phyloP scores from a whole-genome alignment of 1,284 basidiomycete species.

The Entoloma clypeatum region DNA sequence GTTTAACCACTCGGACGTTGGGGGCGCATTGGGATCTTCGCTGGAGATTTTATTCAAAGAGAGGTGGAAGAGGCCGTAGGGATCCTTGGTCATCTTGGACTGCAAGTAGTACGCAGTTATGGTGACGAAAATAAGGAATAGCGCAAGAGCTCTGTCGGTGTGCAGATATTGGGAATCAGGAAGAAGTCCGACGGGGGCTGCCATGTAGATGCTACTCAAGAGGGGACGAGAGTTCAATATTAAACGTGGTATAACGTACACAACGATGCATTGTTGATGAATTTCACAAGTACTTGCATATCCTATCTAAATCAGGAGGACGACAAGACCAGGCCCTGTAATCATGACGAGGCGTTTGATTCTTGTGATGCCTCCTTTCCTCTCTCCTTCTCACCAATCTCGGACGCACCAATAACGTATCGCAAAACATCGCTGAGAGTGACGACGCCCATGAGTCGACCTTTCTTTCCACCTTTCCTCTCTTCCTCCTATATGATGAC shows the following conservation, averaged over 20 bases:
- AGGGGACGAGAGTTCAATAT: neutral
- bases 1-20: conserved; percentile 64
- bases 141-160: neutral
- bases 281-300: too few species aligned
- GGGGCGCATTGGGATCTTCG: conserved; percentile 29
- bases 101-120: conserved; percentile 3
- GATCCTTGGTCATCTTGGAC: conserved; percentile 30
- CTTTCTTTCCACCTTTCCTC: conserved; percentile 73
- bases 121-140: conserved; percentile 4
- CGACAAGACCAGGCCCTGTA: too few species aligned
- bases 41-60: conserved; percentile 40
- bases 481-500: conserved; percentile 60
- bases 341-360: conserved; percentile 5
- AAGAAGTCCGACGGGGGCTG: neutral
- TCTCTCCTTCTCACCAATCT: conserved; percentile 40
- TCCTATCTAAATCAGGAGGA: too few species aligned
- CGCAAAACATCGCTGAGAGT: conserved; percentile 88
- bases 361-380: conserved; percentile 22
- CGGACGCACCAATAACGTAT: conserved; percentile 73
- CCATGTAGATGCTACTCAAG: neutral
- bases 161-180: conserved; percentile 1
- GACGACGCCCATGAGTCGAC: conserved; percentile 84
- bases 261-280: too few species aligned
- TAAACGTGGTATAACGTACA: neutral
- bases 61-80: conserved; percentile 54